Conservation (phyloP, 192 early-diverging fungal species). For the Gonapodya prolifera region DNA sequence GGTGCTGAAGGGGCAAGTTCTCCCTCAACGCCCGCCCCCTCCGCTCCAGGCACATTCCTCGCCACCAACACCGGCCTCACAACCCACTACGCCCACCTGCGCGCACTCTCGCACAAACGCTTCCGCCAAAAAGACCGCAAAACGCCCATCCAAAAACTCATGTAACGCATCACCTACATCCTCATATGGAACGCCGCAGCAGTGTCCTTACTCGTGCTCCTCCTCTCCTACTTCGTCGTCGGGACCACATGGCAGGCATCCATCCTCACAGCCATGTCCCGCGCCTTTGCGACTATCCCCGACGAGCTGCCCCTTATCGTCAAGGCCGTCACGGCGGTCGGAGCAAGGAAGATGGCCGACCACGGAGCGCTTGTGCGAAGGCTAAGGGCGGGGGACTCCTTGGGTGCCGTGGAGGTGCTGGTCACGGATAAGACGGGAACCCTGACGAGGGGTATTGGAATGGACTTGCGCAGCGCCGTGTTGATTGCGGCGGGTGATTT, state of each 20-base stretch:
- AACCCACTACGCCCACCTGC: too few relatives aligned
- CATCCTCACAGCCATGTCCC: slow-evolving; percentile 20
- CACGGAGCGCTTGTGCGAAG: slow-evolving; percentile 47
- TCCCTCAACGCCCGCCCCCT: too few relatives aligned
- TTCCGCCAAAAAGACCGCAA: neutral
- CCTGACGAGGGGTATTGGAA: too few relatives aligned
- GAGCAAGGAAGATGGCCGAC: slow-evolving; percentile 12
- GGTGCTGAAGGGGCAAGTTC: too few relatives aligned
- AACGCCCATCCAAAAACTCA: neutral
- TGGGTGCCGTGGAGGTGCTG: slow-evolving; percentile 45
- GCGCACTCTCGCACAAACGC: too few relatives aligned
- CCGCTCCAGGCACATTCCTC: too few relatives aligned
- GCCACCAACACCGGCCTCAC: too few relatives aligned
- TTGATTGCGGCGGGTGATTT: too few relatives aligned
- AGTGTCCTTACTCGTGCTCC: neutral
- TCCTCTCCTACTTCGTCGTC: neutral
- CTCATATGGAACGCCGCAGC: neutral
- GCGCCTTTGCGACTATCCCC: slow-evolving; percentile 29
- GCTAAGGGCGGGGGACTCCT: slow-evolving; percentile 45
- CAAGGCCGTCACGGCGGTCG: slow-evolving; percentile 19
- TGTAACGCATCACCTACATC: neutral
- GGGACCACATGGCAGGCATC: slow-evolving; percentile 9
- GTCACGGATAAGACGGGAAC: slow-evolving; percentile 66
- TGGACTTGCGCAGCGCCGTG: too few relatives aligned
- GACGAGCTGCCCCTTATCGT: slow-evolving; percentile 29